Evolutionary conservation across 2,329 filamentous ascomycete species (phyloP), one percentile per base, ranked within the genome.

Genomic region (Xylariales sp.): DNA sequence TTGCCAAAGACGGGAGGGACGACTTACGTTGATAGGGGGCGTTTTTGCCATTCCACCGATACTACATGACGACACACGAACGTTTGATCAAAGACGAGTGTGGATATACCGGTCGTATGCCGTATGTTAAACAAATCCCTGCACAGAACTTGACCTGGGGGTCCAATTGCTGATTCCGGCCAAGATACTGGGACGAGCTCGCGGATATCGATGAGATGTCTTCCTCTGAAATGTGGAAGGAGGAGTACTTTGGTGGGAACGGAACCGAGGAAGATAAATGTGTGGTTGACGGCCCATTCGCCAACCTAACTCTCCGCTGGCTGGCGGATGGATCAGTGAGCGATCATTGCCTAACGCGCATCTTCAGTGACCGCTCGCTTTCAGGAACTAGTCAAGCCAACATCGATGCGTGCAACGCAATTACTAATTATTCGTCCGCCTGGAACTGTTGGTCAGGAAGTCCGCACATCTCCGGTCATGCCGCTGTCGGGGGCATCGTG

Each of bases 401-500:
- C 11, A 44, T 45, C 20, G 43, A 36, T n/a, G 12, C 15, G 4
- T 45, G 41, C 22, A 44, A 31, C n/a, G 46, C 35, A 12, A 29
- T 36, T n/a, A 34, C 33, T 4, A 47, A 15, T 3, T 50, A 46
- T 37, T 42, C 16, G 14, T 21, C 34, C 2, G 49, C 47, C 5
- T 51, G 49, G 44, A 47, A 46, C 3, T 54, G 53, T 31, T 46
- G 51, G 27, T 44, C 50, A 40, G 33, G 27, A 8, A 32, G 44
- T 15, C 48, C 56, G 11, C 46, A 57, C 42, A 42, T 41, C 21
- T 45, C 40, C 11, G 56, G 56, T 0, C 56, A 58, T 33, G 35
- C 43, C 19, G 49, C 46, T 25, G 48, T 53, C 38, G 51, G 54
- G 9, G 46, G 46, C 7, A 39, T 48, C 21, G n/a, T n/a, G n/a